Base-by-base conservation (phyloP, 176 grass and related monocot species). In the Triticum monococcum region DNA sequence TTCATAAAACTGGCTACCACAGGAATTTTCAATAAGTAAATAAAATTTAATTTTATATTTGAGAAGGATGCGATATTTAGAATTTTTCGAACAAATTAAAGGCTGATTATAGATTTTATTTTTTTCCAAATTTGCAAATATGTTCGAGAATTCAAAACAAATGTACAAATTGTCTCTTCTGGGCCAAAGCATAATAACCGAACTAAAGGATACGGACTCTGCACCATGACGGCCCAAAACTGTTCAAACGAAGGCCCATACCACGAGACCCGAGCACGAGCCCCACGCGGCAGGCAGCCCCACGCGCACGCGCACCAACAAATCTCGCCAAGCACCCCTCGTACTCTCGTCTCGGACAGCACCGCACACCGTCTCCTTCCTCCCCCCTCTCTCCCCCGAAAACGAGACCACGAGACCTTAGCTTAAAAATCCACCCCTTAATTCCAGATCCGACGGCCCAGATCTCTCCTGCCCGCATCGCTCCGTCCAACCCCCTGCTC, bases 391-490 rank as follows among this genome's bases (percentile, higher is more conserved):
- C 50, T 48, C 64, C 78, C 62, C 74, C 80, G 83, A 68, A 77
- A 79, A 12, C 70, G 65, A 18, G 16, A 45, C 37, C 86, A 76
- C 72, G 50, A 12, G 8, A 31, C 65, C 48, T 57, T 12, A 54
- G 20, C 64, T 50, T 89, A 81, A 85, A 50, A 78, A 79, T 75
- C 48, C 2, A 16, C 9, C 14, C 66, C 81, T 83, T 56, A n/a
- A 86, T 72, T 33, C 8, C 59, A 64, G 69, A 92, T 92, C 91
- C 25, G 72, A 92, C 91, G 91, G 88, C 22, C 77, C 69, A 65
- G 81, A 87, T 85, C 69, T 76, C 25, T 81, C 69, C 30, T 63
- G 2, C 4, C 22, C 72, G 43, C 72, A 52, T 76, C 73, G 25
- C 17, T 26, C 73, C 73, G 46, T 32, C 73, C 46, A 52, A 18